Evolutionary conservation across 129 eudicot species (phyloP).

Genomic region (Arctium minus): DNA sequence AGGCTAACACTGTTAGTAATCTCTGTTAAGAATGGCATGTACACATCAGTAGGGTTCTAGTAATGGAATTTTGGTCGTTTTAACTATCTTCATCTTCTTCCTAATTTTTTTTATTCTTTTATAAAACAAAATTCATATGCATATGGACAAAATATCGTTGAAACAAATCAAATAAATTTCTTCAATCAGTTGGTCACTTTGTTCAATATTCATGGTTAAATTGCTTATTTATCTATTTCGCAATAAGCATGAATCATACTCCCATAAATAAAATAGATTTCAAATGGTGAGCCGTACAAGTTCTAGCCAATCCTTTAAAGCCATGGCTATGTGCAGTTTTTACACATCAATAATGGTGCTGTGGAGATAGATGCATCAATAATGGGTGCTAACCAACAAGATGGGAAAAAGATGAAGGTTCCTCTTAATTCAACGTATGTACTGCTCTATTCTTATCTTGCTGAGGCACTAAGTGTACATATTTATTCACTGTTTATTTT

Average conservation of each 20-base stretch:
- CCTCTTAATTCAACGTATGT: constrained; percentile 92
- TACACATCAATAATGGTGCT: constrained; percentile 78
- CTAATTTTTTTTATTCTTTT: background rate
- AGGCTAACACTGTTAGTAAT: too few species aligned
- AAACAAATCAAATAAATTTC: background rate
- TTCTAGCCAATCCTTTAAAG: background rate
- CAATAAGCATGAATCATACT: background rate
- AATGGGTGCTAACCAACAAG: constrained; percentile 82
- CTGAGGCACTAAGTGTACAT: background rate
- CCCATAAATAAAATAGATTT: background rate
- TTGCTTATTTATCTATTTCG: background rate
- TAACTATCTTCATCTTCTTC: background rate
- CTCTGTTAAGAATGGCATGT: background rate
- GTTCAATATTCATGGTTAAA: background rate
- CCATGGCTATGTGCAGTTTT: constrained; percentile 58
- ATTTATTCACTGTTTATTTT: background rate
- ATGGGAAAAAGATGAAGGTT: constrained; percentile 84
- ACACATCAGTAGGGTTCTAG: background rate
- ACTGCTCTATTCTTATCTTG: background rate
- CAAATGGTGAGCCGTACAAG: background rate
- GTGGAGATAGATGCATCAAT: constrained; percentile 93
- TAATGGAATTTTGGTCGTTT: background rate
- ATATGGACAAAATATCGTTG: background rate
- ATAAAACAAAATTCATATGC: background rate
- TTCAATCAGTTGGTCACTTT: background rate